Conservation (phyloP, 371 early-diverging fungal species). For the Mortierella sp. region DNA sequence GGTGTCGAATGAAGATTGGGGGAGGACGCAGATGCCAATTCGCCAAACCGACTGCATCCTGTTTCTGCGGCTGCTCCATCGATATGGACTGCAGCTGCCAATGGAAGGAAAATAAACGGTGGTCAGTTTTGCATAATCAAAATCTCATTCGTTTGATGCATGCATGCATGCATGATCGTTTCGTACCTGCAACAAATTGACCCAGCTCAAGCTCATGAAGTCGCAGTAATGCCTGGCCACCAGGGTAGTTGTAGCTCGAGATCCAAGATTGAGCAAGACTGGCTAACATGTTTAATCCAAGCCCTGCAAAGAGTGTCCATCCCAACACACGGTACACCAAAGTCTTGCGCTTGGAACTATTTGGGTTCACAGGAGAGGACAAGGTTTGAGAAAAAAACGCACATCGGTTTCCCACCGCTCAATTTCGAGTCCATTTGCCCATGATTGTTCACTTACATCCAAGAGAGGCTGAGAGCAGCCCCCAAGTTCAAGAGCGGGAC, state of each 20-base stretch:
- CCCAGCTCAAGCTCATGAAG: slow-evolving; percentile 66
- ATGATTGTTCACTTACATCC: slow-evolving; percentile 53
- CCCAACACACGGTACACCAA: slow-evolving; percentile 23
- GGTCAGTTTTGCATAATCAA: too few species aligned
- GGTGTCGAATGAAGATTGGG: slow-evolving; percentile 49
- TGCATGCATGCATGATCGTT: neutral
- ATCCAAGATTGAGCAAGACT: slow-evolving; percentile 65
- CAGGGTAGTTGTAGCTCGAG: slow-evolving; percentile 89
- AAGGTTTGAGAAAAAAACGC: too few species aligned
- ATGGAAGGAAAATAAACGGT: neutral
- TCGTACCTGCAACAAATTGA: slow-evolving; percentile 25
- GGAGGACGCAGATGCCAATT: slow-evolving; percentile 65
- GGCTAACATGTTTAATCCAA: slow-evolving; percentile 50
- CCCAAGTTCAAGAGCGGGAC: slow-evolving; percentile 87
- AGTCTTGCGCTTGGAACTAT: slow-evolving; percentile 44
- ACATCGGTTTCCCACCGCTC: too few species aligned
- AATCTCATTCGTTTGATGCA: neutral
- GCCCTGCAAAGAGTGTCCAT: slow-evolving; percentile 26
- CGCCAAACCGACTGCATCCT: slow-evolving; percentile 85
- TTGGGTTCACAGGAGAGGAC: too few species aligned
- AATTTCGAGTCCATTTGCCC: too few species aligned
- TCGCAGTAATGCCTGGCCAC: slow-evolving; percentile 78
- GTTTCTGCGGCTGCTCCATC: slow-evolving; percentile 88
- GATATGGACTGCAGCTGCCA: slow-evolving; percentile 72
- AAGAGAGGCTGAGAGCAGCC: slow-evolving; percentile 67